A percentile compares a stretch with the other conserved stretches of the same genome.
Evolutionary conservation across 176 grass and related monocot genomes (phyloP).

Genomic region (Avena insularis): DNA sequence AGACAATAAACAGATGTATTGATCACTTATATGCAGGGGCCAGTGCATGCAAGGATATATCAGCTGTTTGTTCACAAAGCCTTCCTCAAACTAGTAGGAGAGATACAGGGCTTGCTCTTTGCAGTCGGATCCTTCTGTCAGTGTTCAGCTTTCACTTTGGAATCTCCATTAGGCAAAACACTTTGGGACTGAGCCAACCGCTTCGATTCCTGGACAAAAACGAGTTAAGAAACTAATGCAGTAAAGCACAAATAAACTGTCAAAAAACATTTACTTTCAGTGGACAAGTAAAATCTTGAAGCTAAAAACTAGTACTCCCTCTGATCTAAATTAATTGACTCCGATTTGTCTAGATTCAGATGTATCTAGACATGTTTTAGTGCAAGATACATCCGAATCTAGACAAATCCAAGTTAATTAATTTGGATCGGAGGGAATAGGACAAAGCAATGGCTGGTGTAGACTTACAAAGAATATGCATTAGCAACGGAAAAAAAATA

Average conservation of each 20-base stretch:
- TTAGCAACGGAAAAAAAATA: background rate
- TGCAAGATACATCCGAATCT: too few relatives aligned
- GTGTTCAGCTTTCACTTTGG: conserved; percentile 81
- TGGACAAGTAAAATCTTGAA: conserved; percentile 2
- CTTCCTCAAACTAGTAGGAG: conserved; percentile 26
- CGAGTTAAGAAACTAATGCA: conserved; percentile 17
- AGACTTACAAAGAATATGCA: background rate
- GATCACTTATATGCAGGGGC: conserved; percentile 20
- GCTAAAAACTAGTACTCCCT: background rate
- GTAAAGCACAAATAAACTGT: background rate
- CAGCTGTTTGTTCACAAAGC: conserved; percentile 16
- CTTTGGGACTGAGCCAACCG: conserved; percentile 76
- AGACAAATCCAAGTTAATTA: too few relatives aligned
- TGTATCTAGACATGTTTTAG: too few relatives aligned
- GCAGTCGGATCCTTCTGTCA: conserved; percentile 37
- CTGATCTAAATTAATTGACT: too few relatives aligned
- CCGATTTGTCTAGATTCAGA: too few relatives aligned
- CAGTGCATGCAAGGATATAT: conserved; percentile 17
- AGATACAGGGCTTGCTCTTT: conserved; percentile 14
- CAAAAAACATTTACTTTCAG: background rate
- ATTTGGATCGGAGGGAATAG: too few relatives aligned
- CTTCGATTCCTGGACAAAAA: conserved; percentile 71
- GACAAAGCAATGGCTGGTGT: background rate
- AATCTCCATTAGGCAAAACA: conserved; percentile 82
- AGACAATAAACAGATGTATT: conserved; percentile 27